These are phyloP conservation scores for Globisporangium splendens DNA, from an alignment of 352 stramenopile genomes.

Conservation along the genomic window DNA sequence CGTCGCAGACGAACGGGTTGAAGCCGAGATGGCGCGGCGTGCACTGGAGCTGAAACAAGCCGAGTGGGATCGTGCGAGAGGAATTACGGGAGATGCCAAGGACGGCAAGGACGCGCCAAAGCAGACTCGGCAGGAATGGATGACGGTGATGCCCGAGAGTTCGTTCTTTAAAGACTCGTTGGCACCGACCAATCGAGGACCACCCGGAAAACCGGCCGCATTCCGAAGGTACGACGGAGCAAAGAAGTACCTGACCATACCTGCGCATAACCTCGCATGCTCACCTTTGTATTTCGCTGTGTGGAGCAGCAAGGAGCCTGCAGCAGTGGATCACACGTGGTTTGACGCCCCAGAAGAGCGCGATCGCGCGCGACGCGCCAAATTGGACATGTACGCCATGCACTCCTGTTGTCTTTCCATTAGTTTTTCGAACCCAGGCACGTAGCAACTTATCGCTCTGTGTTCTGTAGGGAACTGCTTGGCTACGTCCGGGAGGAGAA, in stretches of 20 bases:
- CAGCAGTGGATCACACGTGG: slow-evolving; percentile 73
- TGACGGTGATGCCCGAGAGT: slow-evolving; percentile 81
- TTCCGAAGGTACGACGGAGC: slow-evolving; percentile 43
- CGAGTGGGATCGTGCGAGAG: slow-evolving; percentile 51
- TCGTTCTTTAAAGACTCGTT: slow-evolving; percentile 73
- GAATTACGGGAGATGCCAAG: slow-evolving; percentile 6
- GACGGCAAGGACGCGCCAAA: slow-evolving; percentile 6
- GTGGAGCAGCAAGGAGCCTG: slow-evolving; percentile 59
- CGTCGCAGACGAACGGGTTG: slow-evolving; percentile 55
- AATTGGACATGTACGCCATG: slow-evolving; percentile 69
- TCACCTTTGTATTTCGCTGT: slow-evolving; percentile 6
- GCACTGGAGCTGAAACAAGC: slow-evolving; percentile 58
- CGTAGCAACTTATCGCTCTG: no score
- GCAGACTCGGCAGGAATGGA: slow-evolving; percentile 68
- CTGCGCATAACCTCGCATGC: not conserved
- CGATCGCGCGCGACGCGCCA: slow-evolving; percentile 70
- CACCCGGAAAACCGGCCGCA: slow-evolving; percentile 46
- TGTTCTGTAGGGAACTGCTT: slow-evolving; percentile 55
- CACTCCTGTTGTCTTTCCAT: not conserved
- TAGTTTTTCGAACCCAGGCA: not conserved
- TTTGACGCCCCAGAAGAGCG: slow-evolving; percentile 81
- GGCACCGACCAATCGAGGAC: slow-evolving; percentile 39
- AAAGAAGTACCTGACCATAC: not conserved
- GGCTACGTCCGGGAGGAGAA: slow-evolving; percentile 82
- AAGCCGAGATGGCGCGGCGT: slow-evolving; percentile 66